Base-by-base conservation (phyloP, 208 protist genomes). In the Crithidia expoeki region DNA sequence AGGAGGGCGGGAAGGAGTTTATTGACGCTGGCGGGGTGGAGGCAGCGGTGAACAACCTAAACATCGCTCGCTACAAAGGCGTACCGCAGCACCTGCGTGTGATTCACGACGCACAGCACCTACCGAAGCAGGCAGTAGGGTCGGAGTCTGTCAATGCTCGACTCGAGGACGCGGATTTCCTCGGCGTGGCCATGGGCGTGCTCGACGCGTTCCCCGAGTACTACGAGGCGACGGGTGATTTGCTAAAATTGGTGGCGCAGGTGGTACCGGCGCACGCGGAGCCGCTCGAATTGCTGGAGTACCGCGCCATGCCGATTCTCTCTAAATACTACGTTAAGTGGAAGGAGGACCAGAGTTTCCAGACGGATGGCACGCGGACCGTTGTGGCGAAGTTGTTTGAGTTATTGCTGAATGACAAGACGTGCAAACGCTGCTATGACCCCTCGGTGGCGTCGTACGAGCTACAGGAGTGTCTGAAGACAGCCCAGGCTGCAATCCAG, bases 11-110 rank as follows among this genome's bases (percentile, higher is more conserved):
- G 7, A 82, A 79, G 66, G 86, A 94, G 76, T 95, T 94, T 61
- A 38, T 95, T 27, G 88, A 94, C 23, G 85, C 82, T 7, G 78
- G 81, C 16, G 89, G 89, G 23, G 76, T 96, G 16, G 80, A 93
- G 79, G 88, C 88, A 33, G 75, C 80, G 3, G 85, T 96, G 51
- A 79, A 89, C 65, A 93, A 89, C 61, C 47, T 96, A 17, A 96
- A 95, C 72, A 89, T 94, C 34, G 67, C 88, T 1, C 81, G 86
- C 6, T 96, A 94, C 79, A 96, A 96, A 76, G 92, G 89, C 23
- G 60, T 96, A 21, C 92, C 92, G 32, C 92, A 96, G 72, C 92
- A 96, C 76, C 76, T 96, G 34, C 87, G 92, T 14, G 74, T 96
- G 2, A 72, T 95, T 21, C 83, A 88, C 73, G 92, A 96, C 61